Evolutionary conservation across 1,284 basidiomycete genomes (phyloP).

Genomic region (Sanghuangporus baumii): DNA sequence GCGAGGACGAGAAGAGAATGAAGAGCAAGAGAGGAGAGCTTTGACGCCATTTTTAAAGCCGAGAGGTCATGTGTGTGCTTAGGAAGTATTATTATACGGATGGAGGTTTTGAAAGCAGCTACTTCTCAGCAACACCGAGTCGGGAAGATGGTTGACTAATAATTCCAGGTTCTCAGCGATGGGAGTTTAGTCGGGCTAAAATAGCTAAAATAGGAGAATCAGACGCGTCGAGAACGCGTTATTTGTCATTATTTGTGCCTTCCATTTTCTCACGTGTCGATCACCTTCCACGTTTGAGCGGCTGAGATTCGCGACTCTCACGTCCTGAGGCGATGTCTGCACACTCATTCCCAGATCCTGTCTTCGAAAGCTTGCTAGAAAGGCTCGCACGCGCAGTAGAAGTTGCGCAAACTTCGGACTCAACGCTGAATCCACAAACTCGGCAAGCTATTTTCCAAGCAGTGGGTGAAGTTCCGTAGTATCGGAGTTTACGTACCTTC

Average conservation of each 20-base stretch:
- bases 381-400: slow-evolving; percentile 15
- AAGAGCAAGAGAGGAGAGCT: background rate
- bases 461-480: slow-evolving; percentile 6
- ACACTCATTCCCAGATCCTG: slow-evolving; percentile 16
- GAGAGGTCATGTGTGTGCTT: background rate
- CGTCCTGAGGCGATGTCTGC: slow-evolving; percentile 5
- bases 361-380: slow-evolving; percentile 16
- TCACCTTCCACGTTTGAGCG: background rate
- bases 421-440: slow-evolving; percentile 10
- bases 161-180: background rate
- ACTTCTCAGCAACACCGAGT: background rate
- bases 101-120: background rate
- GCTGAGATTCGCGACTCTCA: background rate
- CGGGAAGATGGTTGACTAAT: background rate
- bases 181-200: background rate
- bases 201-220: background rate
- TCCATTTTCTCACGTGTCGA: background rate
- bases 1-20: slow-evolving; percentile 4
- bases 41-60: background rate
- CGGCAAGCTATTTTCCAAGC: slow-evolving; percentile 16
- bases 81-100: background rate
- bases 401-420: slow-evolving; percentile 8
- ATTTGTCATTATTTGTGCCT: background rate
- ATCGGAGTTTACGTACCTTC: background rate
- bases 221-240: background rate